These are phyloP conservation scores for Fusarium tricinctum DNA, from an alignment of 2,329 filamentous ascomycete species.

Conservation along the genomic window DNA sequence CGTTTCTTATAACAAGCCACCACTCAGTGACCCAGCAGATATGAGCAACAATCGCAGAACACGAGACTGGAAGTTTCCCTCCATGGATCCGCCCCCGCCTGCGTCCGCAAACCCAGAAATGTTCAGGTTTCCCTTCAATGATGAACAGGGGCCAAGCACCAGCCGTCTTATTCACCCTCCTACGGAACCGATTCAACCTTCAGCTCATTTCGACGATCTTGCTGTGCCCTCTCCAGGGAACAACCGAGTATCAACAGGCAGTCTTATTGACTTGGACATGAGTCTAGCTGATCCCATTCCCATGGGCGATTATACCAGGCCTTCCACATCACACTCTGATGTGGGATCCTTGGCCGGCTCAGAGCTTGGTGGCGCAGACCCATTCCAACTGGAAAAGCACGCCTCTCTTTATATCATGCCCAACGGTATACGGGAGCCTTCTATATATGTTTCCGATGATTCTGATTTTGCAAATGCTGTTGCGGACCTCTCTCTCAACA, in stretches of 20 bases:
- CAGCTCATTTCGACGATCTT: slow-evolving; percentile 59
- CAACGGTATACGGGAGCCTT: slow-evolving; percentile 64
- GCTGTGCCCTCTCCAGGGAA: slow-evolving; percentile 55
- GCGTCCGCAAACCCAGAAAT: slow-evolving; percentile 68
- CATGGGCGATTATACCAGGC: slow-evolving; percentile 62
- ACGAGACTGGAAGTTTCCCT: slow-evolving; percentile 71
- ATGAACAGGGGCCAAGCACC: slow-evolving; percentile 50
- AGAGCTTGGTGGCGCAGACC: slow-evolving; percentile 67
- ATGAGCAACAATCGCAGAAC: slow-evolving; percentile 65
- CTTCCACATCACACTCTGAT: slow-evolving; percentile 73
- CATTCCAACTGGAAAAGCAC: slow-evolving; percentile 75
- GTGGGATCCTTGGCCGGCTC: slow-evolving; percentile 69
- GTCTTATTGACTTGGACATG: slow-evolving; percentile 69
- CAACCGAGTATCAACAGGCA: slow-evolving; percentile 61
- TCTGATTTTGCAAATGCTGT: slow-evolving; percentile 62
- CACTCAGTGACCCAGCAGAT: slow-evolving; percentile 71
- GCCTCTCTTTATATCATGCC: slow-evolving; percentile 66
- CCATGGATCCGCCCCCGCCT: slow-evolving; percentile 62
- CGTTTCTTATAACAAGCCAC: slow-evolving; percentile 61
- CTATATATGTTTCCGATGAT: slow-evolving; percentile 73
- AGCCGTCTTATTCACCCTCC: slow-evolving; percentile 65
- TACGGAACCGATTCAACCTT: slow-evolving; percentile 64
- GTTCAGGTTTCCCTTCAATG: slow-evolving; percentile 64
- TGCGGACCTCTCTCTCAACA: slow-evolving; percentile 51
- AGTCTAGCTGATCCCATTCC: slow-evolving; percentile 65